Conservation (phyloP, 495 filamentous ascomycete genomes). For the Daldinia decipiens region DNA sequence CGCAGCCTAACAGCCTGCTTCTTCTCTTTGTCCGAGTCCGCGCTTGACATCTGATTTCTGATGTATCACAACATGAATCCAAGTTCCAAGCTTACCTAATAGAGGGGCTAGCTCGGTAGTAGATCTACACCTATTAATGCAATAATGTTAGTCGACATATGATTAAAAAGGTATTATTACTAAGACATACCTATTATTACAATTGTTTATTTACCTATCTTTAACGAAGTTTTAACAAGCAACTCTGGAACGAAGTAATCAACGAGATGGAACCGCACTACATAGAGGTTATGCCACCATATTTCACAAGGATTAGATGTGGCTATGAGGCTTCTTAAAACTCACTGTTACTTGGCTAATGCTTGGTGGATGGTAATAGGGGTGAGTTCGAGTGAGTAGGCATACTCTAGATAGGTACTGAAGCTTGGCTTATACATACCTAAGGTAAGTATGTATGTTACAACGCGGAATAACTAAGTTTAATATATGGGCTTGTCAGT, state of each 20-base stretch:
- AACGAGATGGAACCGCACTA: neutral
- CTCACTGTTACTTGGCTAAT: neutral
- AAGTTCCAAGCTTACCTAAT: neutral
- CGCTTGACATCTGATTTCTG: neutral
- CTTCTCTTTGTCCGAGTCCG: neutral
- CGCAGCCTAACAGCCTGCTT: neutral
- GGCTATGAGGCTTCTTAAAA: neutral
- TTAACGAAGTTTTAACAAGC: neutral
- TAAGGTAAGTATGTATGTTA: too few relatives aligned
- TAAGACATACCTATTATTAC: too few relatives aligned
- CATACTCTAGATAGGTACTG: too few relatives aligned
- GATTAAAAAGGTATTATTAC: too few relatives aligned
- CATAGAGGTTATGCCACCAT: neutral
- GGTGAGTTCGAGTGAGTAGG: too few relatives aligned
- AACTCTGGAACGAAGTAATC: neutral
- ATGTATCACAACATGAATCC: neutral
- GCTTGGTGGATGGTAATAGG: too few relatives aligned
- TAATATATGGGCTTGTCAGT: neutral
- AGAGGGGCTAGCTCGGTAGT: too few relatives aligned
- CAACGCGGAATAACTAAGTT: neutral
- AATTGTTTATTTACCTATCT: neutral
- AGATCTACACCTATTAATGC: neutral
- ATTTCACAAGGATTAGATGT: neutral
- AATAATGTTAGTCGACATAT: too few relatives aligned
- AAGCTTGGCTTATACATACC: too few relatives aligned